These are phyloP conservation scores for Eucommia ulmoides DNA, from an alignment of 257 asterid species.

Conservation along the genomic window DNA sequence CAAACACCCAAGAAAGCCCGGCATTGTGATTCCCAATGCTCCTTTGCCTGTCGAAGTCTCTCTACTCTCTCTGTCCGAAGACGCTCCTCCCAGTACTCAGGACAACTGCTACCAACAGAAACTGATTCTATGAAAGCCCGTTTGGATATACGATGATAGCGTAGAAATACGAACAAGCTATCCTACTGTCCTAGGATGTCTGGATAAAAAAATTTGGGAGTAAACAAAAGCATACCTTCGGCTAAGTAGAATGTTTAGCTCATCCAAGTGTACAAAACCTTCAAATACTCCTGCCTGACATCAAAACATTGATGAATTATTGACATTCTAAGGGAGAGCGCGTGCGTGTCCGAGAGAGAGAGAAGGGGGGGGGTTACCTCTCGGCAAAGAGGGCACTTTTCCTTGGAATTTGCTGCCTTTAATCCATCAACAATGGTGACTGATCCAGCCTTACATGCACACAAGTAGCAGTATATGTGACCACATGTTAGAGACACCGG, in stretches of 20 bases:
- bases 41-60: conserved; percentile 66
- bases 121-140: no score
- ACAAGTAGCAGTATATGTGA: conserved; percentile 79
- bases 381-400: conserved; percentile 85
- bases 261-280: conserved; percentile 72
- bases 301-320: no score
- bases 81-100: conserved; percentile 65
- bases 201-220: no score
- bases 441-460: conserved; percentile 90
- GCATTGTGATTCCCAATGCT: conserved; percentile 83
- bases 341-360: neutral
- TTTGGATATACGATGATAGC: no score
- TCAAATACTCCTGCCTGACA: conserved; percentile 59
- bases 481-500: conserved; percentile 82
- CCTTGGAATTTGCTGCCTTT: conserved; percentile 28
- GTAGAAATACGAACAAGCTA: no score
- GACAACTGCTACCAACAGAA: conserved; percentile 82
- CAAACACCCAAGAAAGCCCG: conserved; percentile 58
- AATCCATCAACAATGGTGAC: conserved; percentile 83
- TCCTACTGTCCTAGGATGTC: no score
- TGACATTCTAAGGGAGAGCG: neutral
- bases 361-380: conserved; percentile 28
- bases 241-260: conserved; percentile 63
- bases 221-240: conserved; percentile 40
- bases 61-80: conserved; percentile 56